These are phyloP conservation scores for Hypholoma sublateritium DNA, from an alignment of 768 basidiomycete genomes.

Conservation along the genomic window DNA sequence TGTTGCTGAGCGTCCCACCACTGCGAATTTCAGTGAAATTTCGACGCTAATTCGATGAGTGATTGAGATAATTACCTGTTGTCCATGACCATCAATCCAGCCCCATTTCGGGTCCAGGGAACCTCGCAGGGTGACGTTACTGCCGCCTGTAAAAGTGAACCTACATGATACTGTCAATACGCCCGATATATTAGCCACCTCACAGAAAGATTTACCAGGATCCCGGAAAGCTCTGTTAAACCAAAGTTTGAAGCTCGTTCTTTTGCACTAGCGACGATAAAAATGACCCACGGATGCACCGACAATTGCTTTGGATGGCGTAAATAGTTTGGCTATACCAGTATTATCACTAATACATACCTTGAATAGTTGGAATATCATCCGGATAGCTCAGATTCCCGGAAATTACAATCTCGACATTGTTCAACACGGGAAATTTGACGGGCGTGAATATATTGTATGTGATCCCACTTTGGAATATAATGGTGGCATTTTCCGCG, in stretches of 20 bases:
- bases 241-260: background rate
- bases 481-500: slow-evolving; percentile 46
- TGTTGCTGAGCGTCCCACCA: slow-evolving; percentile 61
- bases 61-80: slow-evolving; percentile 34
- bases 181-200: background rate
- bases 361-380: slow-evolving; percentile 51
- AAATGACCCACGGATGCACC: slow-evolving; percentile 38
- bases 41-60: background rate
- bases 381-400: slow-evolving; percentile 58
- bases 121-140: slow-evolving; percentile 58
- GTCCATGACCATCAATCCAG: slow-evolving; percentile 65
- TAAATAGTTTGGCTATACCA: background rate
- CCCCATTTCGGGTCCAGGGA: slow-evolving; percentile 56
- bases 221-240: slow-evolving; percentile 40
- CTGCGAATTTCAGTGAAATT: slow-evolving; percentile 23
- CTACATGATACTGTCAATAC: slow-evolving; percentile 22
- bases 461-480: slow-evolving; percentile 54
- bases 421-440: slow-evolving; percentile 51
- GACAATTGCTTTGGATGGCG: slow-evolving; percentile 36
- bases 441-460: slow-evolving; percentile 66
- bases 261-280: background rate
- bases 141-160: slow-evolving; percentile 56
- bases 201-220: slow-evolving; percentile 34
- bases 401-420: slow-evolving; percentile 56
- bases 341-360: slow-evolving; percentile 21